Percentiles rank a stretch among this genome's conserved stretches.
Conservation (phyloP, 2,329 filamentous ascomycete species). For the Calonectria multiphialidica region DNA sequence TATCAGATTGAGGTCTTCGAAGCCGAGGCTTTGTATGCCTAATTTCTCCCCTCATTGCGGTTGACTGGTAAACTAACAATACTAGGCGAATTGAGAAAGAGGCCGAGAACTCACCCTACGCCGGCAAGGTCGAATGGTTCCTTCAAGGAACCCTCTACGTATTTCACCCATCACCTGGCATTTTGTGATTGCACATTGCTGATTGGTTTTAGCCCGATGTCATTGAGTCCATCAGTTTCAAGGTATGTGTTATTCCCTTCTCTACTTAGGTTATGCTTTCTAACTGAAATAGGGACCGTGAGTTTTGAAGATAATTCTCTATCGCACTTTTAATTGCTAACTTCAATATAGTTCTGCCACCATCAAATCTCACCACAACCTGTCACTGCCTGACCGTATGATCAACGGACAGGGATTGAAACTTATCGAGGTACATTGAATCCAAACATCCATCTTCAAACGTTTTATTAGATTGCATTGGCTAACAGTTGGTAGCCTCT, state of each 20-base stretch:
- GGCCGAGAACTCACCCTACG: slow-evolving; percentile 73
- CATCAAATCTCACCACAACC: neutral
- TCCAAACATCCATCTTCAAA: neutral
- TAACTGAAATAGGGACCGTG: neutral
- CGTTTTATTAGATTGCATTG: neutral
- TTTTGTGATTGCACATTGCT: neutral
- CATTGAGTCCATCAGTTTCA: neutral
- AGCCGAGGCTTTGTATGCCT: slow-evolving; percentile 69
- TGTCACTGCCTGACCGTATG: slow-evolving; percentile 9
- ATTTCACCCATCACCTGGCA: slow-evolving; percentile 45
- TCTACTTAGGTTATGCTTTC: neutral
- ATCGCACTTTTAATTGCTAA: neutral
- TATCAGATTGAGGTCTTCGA: slow-evolving; percentile 76
- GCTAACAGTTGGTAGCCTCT: slow-evolving; percentile 1
- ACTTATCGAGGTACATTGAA: neutral
- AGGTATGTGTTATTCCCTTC: neutral
- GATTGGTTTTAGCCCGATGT: neutral
- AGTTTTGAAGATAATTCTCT: neutral
- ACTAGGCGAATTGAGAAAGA: slow-evolving; percentile 72
- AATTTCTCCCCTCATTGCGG: neutral
- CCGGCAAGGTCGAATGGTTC: slow-evolving; percentile 87
- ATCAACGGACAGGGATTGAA: slow-evolving; percentile 5
- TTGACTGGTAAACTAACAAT: neutral
- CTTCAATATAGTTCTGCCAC: neutral
- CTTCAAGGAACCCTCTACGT: slow-evolving; percentile 86